These are phyloP conservation scores for Hypoxylon sp. DNA, from an alignment of 2,329 filamentous ascomycete species.

Conservation along the genomic window DNA sequence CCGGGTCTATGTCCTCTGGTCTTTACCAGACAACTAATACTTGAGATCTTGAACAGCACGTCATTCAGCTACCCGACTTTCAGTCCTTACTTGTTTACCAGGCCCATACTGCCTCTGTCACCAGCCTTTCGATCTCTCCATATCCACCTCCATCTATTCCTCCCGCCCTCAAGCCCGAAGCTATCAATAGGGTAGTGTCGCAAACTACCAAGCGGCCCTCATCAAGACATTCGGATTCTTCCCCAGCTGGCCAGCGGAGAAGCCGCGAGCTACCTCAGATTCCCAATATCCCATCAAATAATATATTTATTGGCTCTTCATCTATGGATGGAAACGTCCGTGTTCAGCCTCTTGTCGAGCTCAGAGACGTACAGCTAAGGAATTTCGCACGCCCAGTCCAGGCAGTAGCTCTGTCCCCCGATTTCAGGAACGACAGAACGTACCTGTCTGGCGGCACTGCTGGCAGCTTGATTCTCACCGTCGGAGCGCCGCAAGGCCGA, in stretches of 20 bases:
- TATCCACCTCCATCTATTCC: slow-evolving; percentile 75
- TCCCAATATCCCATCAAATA: slow-evolving; percentile 83
- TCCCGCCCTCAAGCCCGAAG: slow-evolving; percentile 58
- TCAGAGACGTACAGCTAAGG: slow-evolving; percentile 89
- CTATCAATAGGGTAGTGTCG: slow-evolving; percentile 53
- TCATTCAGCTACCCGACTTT: slow-evolving; percentile 85
- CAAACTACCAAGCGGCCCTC: slow-evolving; percentile 54
- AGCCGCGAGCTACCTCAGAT: slow-evolving; percentile 65
- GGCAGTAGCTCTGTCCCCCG: slow-evolving; percentile 91
- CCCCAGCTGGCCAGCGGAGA: slow-evolving; percentile 56
- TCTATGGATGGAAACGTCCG: slow-evolving; percentile 98
- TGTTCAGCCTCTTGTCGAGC: slow-evolving; percentile 85
- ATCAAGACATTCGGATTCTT: slow-evolving; percentile 57
- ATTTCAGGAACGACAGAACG: slow-evolving; percentile 88
- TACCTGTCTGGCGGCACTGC: slow-evolving; percentile 93
- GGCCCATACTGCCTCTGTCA: slow-evolving; percentile 92
- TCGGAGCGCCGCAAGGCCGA: slow-evolving; percentile 81
- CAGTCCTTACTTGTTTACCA: slow-evolving; percentile 87
- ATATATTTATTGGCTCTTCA: slow-evolving; percentile 92
- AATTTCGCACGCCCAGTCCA: slow-evolving; percentile 96
- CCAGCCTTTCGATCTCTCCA: slow-evolving; percentile 89
- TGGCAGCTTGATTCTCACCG: slow-evolving; percentile 87
- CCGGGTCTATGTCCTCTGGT: slow-evolving; percentile 31
- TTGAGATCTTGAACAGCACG: slow-evolving; percentile 60
- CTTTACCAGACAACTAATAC: neutral